These are phyloP conservation scores for Hydnum rufescens DNA, from an alignment of 768 basidiomycete genomes.

Conservation along the genomic window DNA sequence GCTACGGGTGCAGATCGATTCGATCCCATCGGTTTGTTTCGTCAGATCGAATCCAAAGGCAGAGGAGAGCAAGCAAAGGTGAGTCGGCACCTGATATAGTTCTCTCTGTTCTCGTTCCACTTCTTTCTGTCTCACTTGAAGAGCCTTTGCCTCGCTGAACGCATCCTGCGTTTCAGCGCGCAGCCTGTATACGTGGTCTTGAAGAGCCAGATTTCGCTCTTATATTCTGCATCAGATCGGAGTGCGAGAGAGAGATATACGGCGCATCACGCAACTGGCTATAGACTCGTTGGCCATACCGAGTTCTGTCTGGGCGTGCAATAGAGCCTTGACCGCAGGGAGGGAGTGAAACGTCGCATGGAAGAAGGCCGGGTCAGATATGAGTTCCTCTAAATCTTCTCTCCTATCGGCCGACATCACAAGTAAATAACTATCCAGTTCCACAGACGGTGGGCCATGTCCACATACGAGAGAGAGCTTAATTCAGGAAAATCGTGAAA, in stretches of 20 bases:
- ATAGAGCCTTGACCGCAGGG: constrained; percentile 48
- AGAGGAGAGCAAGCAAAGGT: constrained; percentile 1
- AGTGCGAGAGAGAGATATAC: neutral
- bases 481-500: neutral
- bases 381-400: constrained; percentile 77
- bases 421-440: neutral
- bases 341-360: constrained; percentile 75
- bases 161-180: constrained; percentile 69
- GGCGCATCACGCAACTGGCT: constrained; percentile 37
- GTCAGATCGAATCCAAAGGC: neutral
- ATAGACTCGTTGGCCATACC: constrained; percentile 72
- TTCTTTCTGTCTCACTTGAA: constrained; percentile 72
- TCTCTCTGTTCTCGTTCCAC: constrained; percentile 76
- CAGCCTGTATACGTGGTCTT: constrained; percentile 55
- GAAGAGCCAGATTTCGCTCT: constrained; percentile 61
- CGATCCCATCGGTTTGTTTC: too few species aligned
- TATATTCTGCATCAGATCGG: neutral
- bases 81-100: constrained; percentile 56
- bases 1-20: constrained; percentile 37
- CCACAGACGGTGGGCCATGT: neutral
- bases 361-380: constrained; percentile 65
- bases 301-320: constrained; percentile 57
- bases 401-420: constrained; percentile 28
- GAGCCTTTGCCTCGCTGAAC: constrained; percentile 65
- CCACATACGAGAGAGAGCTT: neutral